phyloP scores from a whole-genome alignment of 305 asterid species.

The Nicotiana rustica region DNA sequence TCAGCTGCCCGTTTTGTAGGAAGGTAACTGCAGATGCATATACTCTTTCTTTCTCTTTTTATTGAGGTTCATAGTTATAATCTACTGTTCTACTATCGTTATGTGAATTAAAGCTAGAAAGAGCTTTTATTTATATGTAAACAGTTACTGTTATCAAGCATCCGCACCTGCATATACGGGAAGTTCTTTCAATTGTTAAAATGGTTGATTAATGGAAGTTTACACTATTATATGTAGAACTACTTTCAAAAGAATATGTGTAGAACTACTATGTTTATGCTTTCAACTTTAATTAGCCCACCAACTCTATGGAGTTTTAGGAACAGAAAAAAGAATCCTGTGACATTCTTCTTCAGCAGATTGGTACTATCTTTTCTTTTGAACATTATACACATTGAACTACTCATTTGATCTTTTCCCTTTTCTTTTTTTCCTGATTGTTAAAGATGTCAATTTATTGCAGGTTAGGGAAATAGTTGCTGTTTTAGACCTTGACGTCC shows the following conservation, averaged over 20 bases:
- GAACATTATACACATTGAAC: conserved; percentile 6
- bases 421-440: conserved; percentile 30
- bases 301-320: not conserved
- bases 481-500: conserved; percentile 84
- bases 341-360: not conserved
- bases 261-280: not conserved
- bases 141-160: not conserved
- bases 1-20: conserved; percentile 96
- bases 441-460: conserved; percentile 33
- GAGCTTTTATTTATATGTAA: not conserved
- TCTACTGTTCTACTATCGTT: not conserved
- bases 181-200: not conserved
- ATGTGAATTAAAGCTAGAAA: not conserved
- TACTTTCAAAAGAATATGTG: not conserved
- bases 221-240: not conserved
- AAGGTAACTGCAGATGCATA: conserved; percentile 62
- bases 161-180: not conserved
- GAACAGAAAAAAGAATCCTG: not conserved
- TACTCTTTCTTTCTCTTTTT: conserved; percentile 7
- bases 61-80: not conserved
- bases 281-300: not conserved
- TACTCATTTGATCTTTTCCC: conserved; percentile 4
- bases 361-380: conserved; percentile 4
- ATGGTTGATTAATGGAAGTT: not conserved
- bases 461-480: conserved; percentile 95